Conservation (phyloP, 1,284 basidiomycete genomes). For the Athelia psychrophila region DNA sequence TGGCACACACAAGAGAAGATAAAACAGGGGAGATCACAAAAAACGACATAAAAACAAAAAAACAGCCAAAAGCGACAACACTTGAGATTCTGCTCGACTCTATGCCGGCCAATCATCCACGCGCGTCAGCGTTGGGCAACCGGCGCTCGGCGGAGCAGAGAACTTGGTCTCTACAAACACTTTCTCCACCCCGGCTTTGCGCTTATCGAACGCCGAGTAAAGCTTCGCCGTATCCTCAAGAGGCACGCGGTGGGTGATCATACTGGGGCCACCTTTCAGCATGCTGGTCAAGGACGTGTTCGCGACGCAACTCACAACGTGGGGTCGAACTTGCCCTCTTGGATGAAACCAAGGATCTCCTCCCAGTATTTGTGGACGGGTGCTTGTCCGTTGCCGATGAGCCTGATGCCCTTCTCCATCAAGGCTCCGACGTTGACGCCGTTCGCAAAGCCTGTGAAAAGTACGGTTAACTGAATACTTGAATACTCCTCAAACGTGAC, state of each 20-base stretch:
- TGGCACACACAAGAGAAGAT: no score
- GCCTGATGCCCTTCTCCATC: slow-evolving; percentile 75
- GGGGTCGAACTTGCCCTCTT: slow-evolving; percentile 68
- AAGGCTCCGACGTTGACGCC: slow-evolving; percentile 73
- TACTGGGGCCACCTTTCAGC: slow-evolving; percentile 28
- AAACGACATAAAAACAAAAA: neutral
- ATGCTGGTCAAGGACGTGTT: neutral
- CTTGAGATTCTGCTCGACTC: neutral
- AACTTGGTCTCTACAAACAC: slow-evolving; percentile 60
- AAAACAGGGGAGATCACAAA: no score
- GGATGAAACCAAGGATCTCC: slow-evolving; percentile 63
- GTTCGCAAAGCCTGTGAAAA: slow-evolving; percentile 43
- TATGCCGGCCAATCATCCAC: slow-evolving; percentile 50
- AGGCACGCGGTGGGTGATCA: slow-evolving; percentile 63
- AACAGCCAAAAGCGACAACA: neutral
- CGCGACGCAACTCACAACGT: slow-evolving; percentile 44
- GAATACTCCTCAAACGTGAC: no score
- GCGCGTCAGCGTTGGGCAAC: slow-evolving; percentile 45
- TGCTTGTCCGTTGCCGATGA: slow-evolving; percentile 73
- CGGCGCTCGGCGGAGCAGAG: slow-evolving; percentile 43
- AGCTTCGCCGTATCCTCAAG: slow-evolving; percentile 60
- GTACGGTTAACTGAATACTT: no score
- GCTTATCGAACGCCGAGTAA: slow-evolving; percentile 59
- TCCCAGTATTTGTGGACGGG: slow-evolving; percentile 77
- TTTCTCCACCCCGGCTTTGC: slow-evolving; percentile 60